phyloP scores from a whole-genome alignment of 2,329 filamentous ascomycete genomes.

The Aspergillus hiratsukae region DNA sequence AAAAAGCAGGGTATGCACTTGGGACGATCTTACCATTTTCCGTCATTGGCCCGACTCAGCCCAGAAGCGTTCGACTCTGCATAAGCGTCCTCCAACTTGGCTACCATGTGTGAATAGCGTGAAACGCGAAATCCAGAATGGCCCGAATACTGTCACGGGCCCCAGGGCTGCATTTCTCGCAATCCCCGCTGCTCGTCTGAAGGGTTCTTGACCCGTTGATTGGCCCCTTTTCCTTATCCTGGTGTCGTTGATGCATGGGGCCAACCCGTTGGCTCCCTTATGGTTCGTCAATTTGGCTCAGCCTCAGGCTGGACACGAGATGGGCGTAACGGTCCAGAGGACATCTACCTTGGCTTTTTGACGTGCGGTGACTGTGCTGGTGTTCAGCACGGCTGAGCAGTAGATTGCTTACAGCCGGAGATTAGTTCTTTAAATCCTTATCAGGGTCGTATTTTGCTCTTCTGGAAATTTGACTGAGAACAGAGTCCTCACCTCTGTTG shows the following conservation, averaged over 20 bases:
- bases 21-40: not conserved
- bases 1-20: not conserved
- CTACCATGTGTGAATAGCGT: not conserved
- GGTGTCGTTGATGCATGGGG: not conserved
- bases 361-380: too few species aligned
- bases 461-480: not conserved
- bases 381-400: not conserved
- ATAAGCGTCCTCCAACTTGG: not conserved
- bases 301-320: conserved; percentile 4
- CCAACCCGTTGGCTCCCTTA: not conserved
- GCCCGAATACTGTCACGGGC: not conserved
- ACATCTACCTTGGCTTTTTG: not conserved
- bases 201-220: not conserved
- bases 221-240: not conserved
- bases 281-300: conserved; percentile 6
- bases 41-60: not conserved
- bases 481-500: not conserved
- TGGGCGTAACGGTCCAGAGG: not conserved
- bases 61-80: not conserved
- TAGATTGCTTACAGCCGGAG: not conserved
- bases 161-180: not conserved
- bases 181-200: not conserved
- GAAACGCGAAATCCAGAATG: not conserved
- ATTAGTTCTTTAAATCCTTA: not conserved
- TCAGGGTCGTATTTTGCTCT: not conserved